Evolutionary conservation across 371 early-diverging fungal genomes (phyloP).

Genomic region (Syncephalastrum racemosum): DNA sequence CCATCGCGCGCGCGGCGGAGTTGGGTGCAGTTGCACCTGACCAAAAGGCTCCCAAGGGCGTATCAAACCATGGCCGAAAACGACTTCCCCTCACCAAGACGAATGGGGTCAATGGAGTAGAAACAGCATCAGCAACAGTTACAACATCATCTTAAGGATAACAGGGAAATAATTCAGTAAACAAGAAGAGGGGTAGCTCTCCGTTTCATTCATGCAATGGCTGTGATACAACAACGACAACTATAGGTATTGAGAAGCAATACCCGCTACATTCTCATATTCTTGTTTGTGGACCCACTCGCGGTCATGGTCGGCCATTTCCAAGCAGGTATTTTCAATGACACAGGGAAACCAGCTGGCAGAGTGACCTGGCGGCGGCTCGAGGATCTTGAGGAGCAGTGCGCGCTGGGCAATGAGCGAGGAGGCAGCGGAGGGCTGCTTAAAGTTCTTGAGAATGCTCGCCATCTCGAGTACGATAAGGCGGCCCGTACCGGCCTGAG

Average conservation of each 20-base stretch:
- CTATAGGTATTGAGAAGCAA: slow-evolving; percentile 9
- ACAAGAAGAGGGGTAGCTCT: not conserved
- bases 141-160: not conserved
- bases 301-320: slow-evolving; percentile 12
- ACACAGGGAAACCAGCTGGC: slow-evolving; percentile 4
- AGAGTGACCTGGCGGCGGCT: slow-evolving; percentile 7
- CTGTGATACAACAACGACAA: too few species aligned
- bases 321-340: slow-evolving; percentile 8
- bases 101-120: not conserved
- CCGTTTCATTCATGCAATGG: too few species aligned
- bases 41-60: slow-evolving; percentile 33
- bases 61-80: slow-evolving; percentile 43
- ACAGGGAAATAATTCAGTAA: not conserved
- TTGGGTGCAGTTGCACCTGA: slow-evolving; percentile 37
- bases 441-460: slow-evolving; percentile 32
- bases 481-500: slow-evolving; percentile 33
- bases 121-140: too few species aligned
- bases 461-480: slow-evolving; percentile 36
- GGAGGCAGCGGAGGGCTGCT: slow-evolving; percentile 1
- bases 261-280: slow-evolving; percentile 16
- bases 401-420: slow-evolving; percentile 4
- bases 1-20: slow-evolving; percentile 44
- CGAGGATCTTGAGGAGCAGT: slow-evolving; percentile 2
- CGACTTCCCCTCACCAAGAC: slow-evolving; percentile 30
- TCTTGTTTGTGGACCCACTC: slow-evolving; percentile 16